A percentile compares a stretch with the other conserved stretches of the same genome.
Evolutionary conservation across 2,329 filamentous ascomycete genomes (phyloP).

Genomic region (Verticillium isaacii): DNA sequence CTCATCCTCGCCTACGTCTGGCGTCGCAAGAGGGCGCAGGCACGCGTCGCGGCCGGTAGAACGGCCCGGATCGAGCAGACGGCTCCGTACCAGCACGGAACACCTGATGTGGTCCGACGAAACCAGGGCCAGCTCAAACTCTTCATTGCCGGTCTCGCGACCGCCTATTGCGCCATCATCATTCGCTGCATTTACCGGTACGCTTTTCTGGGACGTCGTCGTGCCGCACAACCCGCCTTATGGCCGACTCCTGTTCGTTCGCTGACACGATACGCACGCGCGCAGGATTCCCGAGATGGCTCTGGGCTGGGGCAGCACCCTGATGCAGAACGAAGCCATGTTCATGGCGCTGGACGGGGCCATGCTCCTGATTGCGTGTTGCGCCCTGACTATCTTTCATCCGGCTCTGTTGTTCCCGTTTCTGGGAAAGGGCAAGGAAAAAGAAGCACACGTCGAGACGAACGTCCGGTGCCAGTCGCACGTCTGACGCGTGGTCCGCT

Average conservation of each 20-base stretch:
- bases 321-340: not conserved
- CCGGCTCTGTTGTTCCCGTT: slow-evolving; percentile 8
- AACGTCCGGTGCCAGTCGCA: no score
- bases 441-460: no score
- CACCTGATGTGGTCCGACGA: no score
- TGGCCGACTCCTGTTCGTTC: not conserved
- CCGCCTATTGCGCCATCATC: slow-evolving; percentile 8
- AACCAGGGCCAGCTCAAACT: not conserved
- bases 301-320: not conserved
- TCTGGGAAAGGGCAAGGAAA: not conserved
- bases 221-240: no score
- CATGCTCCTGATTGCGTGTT: not conserved
- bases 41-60: not conserved
- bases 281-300: not conserved
- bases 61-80: no score
- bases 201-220: not conserved
- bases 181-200: slow-evolving; percentile 13
- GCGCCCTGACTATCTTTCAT: slow-evolving; percentile 5
- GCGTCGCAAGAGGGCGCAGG: not conserved
- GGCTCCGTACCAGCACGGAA: no score
- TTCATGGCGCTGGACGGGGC: not conserved
- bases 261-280: no score
- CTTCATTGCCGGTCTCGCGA: slow-evolving; percentile 6
- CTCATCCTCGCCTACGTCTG: slow-evolving; percentile 10
- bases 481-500: no score